phyloP scores from a whole-genome alignment of 176 grass and related monocot genomes.

The Oryza nivara region DNA sequence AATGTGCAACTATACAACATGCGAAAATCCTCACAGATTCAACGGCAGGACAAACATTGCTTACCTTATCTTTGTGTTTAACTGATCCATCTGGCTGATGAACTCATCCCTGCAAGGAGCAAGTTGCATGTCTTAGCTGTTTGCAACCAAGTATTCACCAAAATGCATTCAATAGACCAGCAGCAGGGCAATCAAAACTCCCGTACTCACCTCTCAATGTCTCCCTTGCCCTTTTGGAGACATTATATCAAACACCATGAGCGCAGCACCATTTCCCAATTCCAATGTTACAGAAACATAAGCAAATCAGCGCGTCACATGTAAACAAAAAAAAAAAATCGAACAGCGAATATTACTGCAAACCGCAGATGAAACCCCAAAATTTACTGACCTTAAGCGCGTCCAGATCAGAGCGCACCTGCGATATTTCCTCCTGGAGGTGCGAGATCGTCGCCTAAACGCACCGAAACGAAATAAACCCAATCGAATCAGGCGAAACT shows the following conservation, averaged over 20 bases:
- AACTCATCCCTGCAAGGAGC: constrained; percentile 61
- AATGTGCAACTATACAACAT: not conserved
- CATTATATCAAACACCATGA: constrained; percentile 30
- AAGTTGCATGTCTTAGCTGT: not conserved
- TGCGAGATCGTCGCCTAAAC: constrained; percentile 53
- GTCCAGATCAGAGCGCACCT: no score
- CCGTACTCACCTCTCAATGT: constrained; percentile 38
- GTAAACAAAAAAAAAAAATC: not conserved
- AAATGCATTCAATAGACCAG: not conserved
- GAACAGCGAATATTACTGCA: no score
- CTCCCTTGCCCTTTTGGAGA: constrained; percentile 34
- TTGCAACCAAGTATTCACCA: not conserved
- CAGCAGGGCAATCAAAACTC: not conserved
- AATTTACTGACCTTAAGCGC: no score
- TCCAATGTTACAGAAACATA: constrained; percentile 11
- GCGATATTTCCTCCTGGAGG: constrained; percentile 61
- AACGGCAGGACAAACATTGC: not conserved
- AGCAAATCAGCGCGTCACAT: not conserved
- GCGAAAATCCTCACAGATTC: not conserved
- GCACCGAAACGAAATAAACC: not conserved
- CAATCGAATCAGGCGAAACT: not conserved
- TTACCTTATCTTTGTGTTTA: constrained; percentile 80
- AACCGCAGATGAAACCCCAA: no score
- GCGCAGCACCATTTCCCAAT: constrained; percentile 9
- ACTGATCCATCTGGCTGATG: constrained; percentile 59